These are phyloP conservation scores for Ophiostoma montium DNA, from an alignment of 2,329 filamentous ascomycete species.

Conservation along the genomic window DNA sequence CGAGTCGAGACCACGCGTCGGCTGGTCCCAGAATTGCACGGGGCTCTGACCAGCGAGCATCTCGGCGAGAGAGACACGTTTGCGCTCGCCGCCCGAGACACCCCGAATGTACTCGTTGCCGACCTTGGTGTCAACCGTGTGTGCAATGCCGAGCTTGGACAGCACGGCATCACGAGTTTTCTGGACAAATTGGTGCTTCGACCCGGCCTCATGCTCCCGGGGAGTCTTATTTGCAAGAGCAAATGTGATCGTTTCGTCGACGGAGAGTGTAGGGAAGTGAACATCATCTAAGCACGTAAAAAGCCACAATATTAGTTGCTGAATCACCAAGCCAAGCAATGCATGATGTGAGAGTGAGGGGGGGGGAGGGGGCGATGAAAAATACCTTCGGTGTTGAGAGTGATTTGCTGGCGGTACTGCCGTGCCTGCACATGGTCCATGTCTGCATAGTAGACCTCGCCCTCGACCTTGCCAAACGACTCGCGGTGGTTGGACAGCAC, in stretches of 20 bases:
- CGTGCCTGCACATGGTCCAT: constrained; percentile 30
- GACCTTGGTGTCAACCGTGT: constrained; percentile 60
- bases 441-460: constrained; percentile 61
- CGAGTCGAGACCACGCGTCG: constrained; percentile 58
- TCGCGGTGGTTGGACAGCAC: constrained; percentile 63
- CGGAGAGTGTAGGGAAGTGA: constrained; percentile 63
- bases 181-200: constrained; percentile 32
- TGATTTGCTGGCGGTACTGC: constrained; percentile 21
- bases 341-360: too few relatives aligned
- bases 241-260: constrained; percentile 68
- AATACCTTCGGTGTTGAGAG: constrained; percentile 46
- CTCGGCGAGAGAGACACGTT: constrained; percentile 51
- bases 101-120: constrained; percentile 64
- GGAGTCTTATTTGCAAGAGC: constrained; percentile 54
- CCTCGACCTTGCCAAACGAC: constrained; percentile 68
- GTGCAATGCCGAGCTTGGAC: constrained; percentile 61
- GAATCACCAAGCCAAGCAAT: constrained; percentile 72
- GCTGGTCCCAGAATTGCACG: constrained; percentile 59
- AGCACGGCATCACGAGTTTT: constrained; percentile 59
- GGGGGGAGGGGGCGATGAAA: constrained; percentile 23
- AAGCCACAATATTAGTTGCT: constrained; percentile 56
- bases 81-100: constrained; percentile 60
- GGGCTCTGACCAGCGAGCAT: constrained; percentile 43
- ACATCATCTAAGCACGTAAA: constrained; percentile 84
- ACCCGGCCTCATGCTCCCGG: constrained; percentile 51